Percentiles rank a stretch among this genome's conserved stretches.
Conservation (phyloP, 169 alveolate species). For the Cryptosporidium bovis region DNA sequence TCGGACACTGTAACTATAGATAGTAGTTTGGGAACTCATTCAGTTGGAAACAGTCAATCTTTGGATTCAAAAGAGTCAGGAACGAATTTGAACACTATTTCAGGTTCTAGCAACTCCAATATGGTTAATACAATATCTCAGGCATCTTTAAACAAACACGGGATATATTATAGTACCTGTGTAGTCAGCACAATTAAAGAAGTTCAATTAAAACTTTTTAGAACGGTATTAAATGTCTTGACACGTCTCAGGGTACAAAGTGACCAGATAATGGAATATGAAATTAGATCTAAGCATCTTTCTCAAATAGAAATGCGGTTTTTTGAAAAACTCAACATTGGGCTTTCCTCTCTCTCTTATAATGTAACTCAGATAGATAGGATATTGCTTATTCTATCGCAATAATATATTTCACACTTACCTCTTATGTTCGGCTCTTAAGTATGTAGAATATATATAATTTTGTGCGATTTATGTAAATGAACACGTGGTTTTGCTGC, state of each 20-base stretch:
- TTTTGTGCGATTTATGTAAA: neutral
- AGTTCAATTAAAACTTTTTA: slow-evolving; percentile 25
- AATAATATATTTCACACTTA: neutral
- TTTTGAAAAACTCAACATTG: slow-evolving; percentile 22
- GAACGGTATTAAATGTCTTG: slow-evolving; percentile 31
- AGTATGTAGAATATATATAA: neutral
- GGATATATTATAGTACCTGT: slow-evolving; percentile 52
- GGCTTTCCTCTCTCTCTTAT: slow-evolving; percentile 16
- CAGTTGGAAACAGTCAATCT: neutral
- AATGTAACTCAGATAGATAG: slow-evolving; percentile 46
- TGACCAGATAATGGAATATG: slow-evolving; percentile 38
- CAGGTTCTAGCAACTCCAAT: neutral
- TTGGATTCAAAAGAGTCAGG: neutral
- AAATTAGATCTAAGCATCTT: slow-evolving; percentile 64
- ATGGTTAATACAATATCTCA: slow-evolving; percentile 35
- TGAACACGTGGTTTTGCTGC: neutral
- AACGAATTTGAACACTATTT: neutral
- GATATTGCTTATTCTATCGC: slow-evolving; percentile 23
- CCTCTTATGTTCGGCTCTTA: neutral
- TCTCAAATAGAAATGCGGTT: slow-evolving; percentile 53
- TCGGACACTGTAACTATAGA: slow-evolving; percentile 65
- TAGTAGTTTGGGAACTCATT: too few relatives aligned
- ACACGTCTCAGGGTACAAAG: slow-evolving; percentile 42
- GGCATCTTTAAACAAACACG: slow-evolving; percentile 52
- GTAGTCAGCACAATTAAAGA: slow-evolving; percentile 19